Conservation (phyloP, 148 eudicot genomes). For the Chenopodium album region DNA sequence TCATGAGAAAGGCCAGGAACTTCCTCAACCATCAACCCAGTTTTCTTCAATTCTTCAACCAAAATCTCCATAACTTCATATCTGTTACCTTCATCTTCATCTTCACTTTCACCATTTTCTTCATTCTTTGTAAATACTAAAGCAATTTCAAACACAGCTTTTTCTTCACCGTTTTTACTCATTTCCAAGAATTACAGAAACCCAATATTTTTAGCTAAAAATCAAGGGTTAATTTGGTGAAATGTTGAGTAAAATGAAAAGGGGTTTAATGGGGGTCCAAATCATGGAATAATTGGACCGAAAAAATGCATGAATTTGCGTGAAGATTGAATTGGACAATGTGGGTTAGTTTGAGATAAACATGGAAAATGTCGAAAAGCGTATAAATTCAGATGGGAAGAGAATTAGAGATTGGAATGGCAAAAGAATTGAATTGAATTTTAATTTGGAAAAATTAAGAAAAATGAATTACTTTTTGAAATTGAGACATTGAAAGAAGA, state of each 20-base stretch:
- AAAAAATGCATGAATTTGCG: conserved; percentile 14
- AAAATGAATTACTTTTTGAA: too few relatives aligned
- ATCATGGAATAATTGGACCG: conserved; percentile 7
- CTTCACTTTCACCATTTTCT: conserved; percentile 26
- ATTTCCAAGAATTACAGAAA: conserved; percentile 30
- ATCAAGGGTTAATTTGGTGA: too few relatives aligned
- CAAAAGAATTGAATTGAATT: not conserved
- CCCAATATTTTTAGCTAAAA: not conserved
- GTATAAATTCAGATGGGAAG: conserved; percentile 10
- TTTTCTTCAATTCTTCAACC: conserved; percentile 57
- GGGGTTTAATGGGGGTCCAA: conserved; percentile 6
- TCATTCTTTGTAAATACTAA: conserved; percentile 62
- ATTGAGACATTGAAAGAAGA: not conserved
- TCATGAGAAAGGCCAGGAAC: conserved; percentile 73
- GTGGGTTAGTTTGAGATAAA: conserved; percentile 15
- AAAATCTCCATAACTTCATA: conserved; percentile 60
- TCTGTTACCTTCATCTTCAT: conserved; percentile 2
- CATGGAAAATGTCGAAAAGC: conserved; percentile 22
- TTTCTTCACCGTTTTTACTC: conserved; percentile 45
- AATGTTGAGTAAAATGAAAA: not conserved
- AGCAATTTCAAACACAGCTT: conserved; percentile 60
- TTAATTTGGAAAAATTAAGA: not conserved
- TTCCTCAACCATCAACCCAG: conserved; percentile 63
- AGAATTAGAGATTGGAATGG: conserved; percentile 14
- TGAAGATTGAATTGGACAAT: conserved; percentile 6